Conservation (phyloP, 2,329 filamentous ascomycete species). For the Mycocentrospora acerina region DNA sequence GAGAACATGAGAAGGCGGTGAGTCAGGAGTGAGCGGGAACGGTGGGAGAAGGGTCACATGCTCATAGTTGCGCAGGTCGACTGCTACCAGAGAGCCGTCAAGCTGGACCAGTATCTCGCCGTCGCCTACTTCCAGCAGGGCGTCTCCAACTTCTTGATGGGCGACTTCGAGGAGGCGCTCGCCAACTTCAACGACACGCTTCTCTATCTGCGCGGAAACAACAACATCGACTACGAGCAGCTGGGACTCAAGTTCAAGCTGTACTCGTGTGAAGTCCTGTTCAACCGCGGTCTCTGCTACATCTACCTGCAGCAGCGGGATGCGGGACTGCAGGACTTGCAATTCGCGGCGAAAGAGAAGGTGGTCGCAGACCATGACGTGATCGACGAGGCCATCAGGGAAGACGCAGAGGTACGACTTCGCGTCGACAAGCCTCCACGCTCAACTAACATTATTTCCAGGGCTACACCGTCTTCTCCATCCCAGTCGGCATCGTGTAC, state of each 20-base stretch:
- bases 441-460: constrained; percentile 46
- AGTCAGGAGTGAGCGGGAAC: constrained; percentile 37
- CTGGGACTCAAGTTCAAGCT: constrained; percentile 93
- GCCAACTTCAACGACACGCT: constrained; percentile 99
- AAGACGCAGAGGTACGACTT: constrained; percentile 78
- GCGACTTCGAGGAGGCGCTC: constrained; percentile 94
- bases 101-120: constrained; percentile 90
- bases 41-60: constrained; percentile 8
- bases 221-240: constrained; percentile 97
- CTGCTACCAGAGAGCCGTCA: constrained; percentile 88
- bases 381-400: constrained; percentile 93
- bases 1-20: constrained; percentile 94
- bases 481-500: constrained; percentile 93
- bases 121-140: constrained; percentile 98
- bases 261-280: constrained; percentile 95
- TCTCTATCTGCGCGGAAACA: constrained; percentile 90
- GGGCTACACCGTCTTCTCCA: constrained; percentile 98
- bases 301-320: constrained; percentile 94
- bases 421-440: neutral
- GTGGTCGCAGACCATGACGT: constrained; percentile 95
- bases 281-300: constrained; percentile 96
- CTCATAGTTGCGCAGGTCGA: constrained; percentile 66
- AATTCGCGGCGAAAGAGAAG: constrained; percentile 92
- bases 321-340: constrained; percentile 85
- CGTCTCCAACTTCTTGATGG: constrained; percentile 94